phyloP scores from a whole-genome alignment of 2,329 filamentous ascomycete species.

The Colletotrichum tabaci region DNA sequence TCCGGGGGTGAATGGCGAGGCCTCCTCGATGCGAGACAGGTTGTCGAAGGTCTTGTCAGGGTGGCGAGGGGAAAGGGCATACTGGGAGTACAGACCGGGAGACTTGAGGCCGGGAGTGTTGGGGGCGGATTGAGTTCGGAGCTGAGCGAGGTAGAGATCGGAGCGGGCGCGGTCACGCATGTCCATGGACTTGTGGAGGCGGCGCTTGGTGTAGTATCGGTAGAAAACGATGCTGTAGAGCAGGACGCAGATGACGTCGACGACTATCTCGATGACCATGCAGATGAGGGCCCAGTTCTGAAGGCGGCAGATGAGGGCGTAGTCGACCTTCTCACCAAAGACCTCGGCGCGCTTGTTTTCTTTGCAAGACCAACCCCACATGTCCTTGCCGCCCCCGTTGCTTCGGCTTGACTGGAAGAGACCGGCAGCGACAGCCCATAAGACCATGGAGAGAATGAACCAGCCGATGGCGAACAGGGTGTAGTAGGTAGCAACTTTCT shows the following conservation, averaged over 20 bases:
- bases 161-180: constrained; percentile 93
- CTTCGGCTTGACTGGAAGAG: constrained; percentile 85
- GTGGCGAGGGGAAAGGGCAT: constrained; percentile 62
- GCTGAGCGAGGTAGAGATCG: constrained; percentile 92
- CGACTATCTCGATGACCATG: constrained; percentile 95
- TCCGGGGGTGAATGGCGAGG: constrained; percentile 67
- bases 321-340: constrained; percentile 86
- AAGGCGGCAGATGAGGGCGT: constrained; percentile 91
- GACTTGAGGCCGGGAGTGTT: constrained; percentile 92
- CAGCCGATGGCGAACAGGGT: constrained; percentile 93
- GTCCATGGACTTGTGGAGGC: constrained; percentile 97
- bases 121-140: constrained; percentile 88
- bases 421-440: constrained; percentile 91
- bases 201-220: constrained; percentile 96
- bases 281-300: constrained; percentile 97
- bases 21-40: constrained; percentile 60
- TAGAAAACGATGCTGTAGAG: constrained; percentile 98
- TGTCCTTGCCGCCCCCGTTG: constrained; percentile 81
- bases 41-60: constrained; percentile 63
- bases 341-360: constrained; percentile 85
- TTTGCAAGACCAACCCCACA: constrained; percentile 99
- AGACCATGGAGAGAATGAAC: constrained; percentile 92
- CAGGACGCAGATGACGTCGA: constrained; percentile 91
- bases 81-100: constrained; percentile 62
- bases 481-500: constrained; percentile 96